Evolutionary conservation across 495 filamentous ascomycete species (phyloP).

Genomic region (Aspergillus bridgeri): DNA sequence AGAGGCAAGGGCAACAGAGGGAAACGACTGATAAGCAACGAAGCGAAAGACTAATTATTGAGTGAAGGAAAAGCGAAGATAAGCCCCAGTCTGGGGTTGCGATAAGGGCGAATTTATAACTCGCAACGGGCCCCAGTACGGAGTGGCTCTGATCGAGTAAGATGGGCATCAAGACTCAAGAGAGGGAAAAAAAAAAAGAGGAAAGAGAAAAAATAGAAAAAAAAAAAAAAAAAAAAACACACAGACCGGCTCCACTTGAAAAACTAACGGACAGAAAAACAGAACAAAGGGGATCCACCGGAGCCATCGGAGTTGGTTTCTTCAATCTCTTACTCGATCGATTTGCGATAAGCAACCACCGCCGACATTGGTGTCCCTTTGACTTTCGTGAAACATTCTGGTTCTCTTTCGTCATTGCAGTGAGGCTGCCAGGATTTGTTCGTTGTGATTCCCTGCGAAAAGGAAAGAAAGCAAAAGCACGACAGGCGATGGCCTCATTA

Average conservation of each 20-base stretch:
- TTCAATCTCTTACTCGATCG: neutral
- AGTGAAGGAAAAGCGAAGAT: neutral
- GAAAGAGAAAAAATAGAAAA: neutral
- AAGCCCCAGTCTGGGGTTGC: neutral
- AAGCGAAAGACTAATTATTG: neutral
- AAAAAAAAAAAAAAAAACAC: no score
- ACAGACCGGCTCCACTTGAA: neutral
- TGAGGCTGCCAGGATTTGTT: neutral
- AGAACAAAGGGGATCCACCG: neutral
- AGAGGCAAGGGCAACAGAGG: neutral
- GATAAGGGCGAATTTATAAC: neutral
- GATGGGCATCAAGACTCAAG: neutral
- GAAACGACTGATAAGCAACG: neutral
- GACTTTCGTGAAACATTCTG: neutral
- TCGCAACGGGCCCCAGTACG: neutral
- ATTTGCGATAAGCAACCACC: neutral
- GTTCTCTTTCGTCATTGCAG: neutral
- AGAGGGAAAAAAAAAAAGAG: neutral
- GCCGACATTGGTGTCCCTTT: neutral
- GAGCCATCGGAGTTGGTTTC: neutral
- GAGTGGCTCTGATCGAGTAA: neutral
- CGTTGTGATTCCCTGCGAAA: neutral
- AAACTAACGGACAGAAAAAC: neutral
- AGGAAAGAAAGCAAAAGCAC: neutral
- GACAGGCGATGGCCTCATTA: conserved; percentile 15